Base-by-base conservation (phyloP, 1,284 basidiomycete species). In the Sanghuangporus baumii region DNA sequence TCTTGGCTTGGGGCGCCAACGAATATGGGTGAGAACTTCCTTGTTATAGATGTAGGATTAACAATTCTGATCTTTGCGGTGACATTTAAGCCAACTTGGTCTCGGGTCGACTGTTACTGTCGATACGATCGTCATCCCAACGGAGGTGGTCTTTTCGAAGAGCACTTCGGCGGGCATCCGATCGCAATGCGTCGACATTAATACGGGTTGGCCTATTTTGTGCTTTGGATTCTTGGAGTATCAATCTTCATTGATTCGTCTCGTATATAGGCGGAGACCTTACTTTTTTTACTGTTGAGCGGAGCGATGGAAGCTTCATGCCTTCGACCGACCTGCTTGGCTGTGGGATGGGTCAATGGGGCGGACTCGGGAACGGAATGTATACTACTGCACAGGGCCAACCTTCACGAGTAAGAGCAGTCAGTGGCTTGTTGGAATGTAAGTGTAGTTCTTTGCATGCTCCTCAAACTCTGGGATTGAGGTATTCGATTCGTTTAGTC, bases 1-100 rank as follows among this genome's bases (percentile, higher is more conserved):
- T 96, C 3, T 82, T 98, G n/a, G 91, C 87, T 0, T 95, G 91
- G 84, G 94, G 94, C 55, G 91, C 91, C 0, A 96, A 96, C 72
- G 87, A 91, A 66, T 88, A 81, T 67, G 91, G 93, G 87, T 89
- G 66, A 61, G 80, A 69, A 66, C 66, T 11, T 31, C 20, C 43
- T 46, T 46, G 6, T 31, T 31, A 31, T 3, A 31, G 26, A 31
- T 46, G 16, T 18, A 18, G 16, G 16, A n/a, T 41, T 11, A 41
- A 18, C 7, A n/a, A 7, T 46, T n/a, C 16, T 46, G 43, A 46
- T 46, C 6, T n/a, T 7, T 14, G 7, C 20, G 20, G 48, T 14
- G 18, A 2, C 4, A 16, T 23, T 51, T 23, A 51, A 91, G 91
- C 46, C 93, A 96, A 74, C 81, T 94, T 55, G 94, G 94, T 8